A percentile compares a stretch with the other conserved stretches of the same genome.
These are phyloP conservation scores for Symbiodinium pilosum DNA, from an alignment of 73 alveolate species.

Conservation along the genomic window DNA sequence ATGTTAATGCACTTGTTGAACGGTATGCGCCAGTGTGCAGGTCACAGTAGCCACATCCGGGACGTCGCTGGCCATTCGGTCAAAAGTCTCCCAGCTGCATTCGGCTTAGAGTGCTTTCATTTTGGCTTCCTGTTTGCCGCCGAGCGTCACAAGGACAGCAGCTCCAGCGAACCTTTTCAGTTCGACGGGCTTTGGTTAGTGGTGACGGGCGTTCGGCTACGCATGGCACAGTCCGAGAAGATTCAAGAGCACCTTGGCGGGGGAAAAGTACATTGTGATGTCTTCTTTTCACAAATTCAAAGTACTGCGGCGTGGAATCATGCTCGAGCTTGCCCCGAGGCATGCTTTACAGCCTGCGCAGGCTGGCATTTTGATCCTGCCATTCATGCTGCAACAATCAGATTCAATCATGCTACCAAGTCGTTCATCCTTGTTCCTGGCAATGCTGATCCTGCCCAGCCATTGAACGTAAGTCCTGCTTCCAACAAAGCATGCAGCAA, in stretches of 20 bases:
- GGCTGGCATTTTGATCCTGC: too few species aligned
- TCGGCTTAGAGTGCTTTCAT: background rate
- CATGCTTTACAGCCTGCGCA: background rate
- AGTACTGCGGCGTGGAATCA: background rate
- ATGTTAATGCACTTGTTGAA: too few species aligned
- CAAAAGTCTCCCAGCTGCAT: too few species aligned
- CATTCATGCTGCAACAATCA: too few species aligned
- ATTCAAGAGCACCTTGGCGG: constrained; percentile 26
- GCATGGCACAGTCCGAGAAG: constrained; percentile 51
- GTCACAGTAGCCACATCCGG: too few species aligned
- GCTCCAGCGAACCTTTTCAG: background rate
- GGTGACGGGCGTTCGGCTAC: constrained; percentile 5
- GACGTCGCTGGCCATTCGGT: too few species aligned
- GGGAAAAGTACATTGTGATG: background rate
- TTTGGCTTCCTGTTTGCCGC: background rate
- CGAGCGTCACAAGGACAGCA: background rate
- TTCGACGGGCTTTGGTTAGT: constrained; percentile 42
- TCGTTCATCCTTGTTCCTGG: too few species aligned
- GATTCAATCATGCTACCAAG: too few species aligned
- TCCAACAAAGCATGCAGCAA: background rate
- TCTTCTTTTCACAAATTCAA: background rate
- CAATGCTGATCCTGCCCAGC: too few species aligned
- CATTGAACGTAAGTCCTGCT: too few species aligned
- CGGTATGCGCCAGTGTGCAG: too few species aligned
- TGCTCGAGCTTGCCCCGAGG: background rate